Percentiles rank a stretch among this genome's conserved stretches.
Conservation (phyloP, 1,139 yeast genomes). For the Lodderomyces parapsilosis region DNA sequence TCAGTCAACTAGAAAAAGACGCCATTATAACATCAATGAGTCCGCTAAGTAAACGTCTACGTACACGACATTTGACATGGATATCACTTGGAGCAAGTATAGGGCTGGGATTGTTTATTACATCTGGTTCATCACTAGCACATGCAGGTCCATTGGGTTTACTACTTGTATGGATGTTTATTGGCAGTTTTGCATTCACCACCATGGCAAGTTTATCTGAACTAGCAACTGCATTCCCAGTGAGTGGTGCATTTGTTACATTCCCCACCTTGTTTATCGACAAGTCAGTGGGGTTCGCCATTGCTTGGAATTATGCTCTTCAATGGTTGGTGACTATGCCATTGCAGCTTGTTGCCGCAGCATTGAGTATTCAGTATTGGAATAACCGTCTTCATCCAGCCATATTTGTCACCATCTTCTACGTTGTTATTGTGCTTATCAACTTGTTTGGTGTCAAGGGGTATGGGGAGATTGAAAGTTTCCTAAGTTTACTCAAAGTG, state of each 20-base stretch:
- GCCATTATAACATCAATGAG: constrained; percentile 32
- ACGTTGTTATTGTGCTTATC: constrained; percentile 26
- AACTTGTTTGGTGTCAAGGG: constrained; percentile 38
- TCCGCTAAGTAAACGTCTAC: constrained; percentile 33
- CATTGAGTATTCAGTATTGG: constrained; percentile 36
- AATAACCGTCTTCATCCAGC: constrained; percentile 25
- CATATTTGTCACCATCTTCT: constrained; percentile 32
- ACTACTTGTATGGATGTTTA: constrained; percentile 30
- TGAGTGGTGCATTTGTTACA: constrained; percentile 40
- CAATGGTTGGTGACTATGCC: constrained; percentile 42
- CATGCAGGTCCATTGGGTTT: constrained; percentile 40
- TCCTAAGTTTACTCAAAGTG: constrained; percentile 30
- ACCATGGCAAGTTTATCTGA: constrained; percentile 39
- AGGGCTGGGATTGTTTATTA: constrained; percentile 43
- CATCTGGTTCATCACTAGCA: constrained; percentile 30
- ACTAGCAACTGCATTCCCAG: constrained; percentile 40
- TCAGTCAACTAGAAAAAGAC: constrained; percentile 31
- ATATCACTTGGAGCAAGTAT: constrained; percentile 44
- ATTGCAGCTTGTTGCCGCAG: constrained; percentile 39
- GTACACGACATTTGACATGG: constrained; percentile 40
- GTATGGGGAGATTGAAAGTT: constrained; percentile 36
- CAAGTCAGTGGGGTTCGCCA: constrained; percentile 38
- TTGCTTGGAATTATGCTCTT: constrained; percentile 44
- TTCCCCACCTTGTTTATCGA: constrained; percentile 37
- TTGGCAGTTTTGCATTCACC: constrained; percentile 31